Percentiles rank a stretch among this genome's conserved stretches.
Evolutionary conservation across 129 eudicot species (phyloP).

Genomic region (Smallanthus sonchifolius): DNA sequence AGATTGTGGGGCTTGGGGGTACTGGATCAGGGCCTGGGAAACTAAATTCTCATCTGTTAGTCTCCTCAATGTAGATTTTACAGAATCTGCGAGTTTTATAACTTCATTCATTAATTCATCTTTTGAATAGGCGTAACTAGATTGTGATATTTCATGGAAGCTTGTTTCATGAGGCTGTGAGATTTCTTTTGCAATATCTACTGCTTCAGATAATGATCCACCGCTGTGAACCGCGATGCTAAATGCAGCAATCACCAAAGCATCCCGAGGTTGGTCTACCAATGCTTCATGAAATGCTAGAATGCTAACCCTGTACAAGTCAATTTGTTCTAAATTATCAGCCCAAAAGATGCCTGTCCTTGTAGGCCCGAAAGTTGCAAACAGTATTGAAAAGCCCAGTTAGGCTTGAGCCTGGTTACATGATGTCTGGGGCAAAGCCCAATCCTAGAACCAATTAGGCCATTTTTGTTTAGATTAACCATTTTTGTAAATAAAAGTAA

Average conservation of each 20-base stretch:
- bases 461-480: not conserved
- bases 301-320: conserved; percentile 45
- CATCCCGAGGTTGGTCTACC: conserved; percentile 50
- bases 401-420: not conserved
- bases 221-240: conserved; percentile 52
- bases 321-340: not conserved
- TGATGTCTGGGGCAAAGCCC: not conserved
- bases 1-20: conserved; percentile 62
- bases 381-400: not conserved
- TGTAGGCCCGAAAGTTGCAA: not conserved
- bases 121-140: conserved; percentile 15
- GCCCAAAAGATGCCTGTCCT: not conserved
- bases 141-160: conserved; percentile 44
- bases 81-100: conserved; percentile 45
- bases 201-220: conserved; percentile 52
- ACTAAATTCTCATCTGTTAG: conserved; percentile 45
- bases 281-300: conserved; percentile 63
- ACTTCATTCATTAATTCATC: conserved; percentile 42
- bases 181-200: conserved; percentile 46
- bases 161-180: conserved; percentile 50
- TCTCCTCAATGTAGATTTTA: conserved; percentile 35
- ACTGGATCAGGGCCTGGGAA: conserved; percentile 49
- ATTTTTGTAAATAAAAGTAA: not conserved
- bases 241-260: conserved; percentile 57
- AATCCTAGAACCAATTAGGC: too few relatives aligned